phyloP scores from a whole-genome alignment of 768 basidiomycete genomes.

The Pisolithus marmoratus region DNA sequence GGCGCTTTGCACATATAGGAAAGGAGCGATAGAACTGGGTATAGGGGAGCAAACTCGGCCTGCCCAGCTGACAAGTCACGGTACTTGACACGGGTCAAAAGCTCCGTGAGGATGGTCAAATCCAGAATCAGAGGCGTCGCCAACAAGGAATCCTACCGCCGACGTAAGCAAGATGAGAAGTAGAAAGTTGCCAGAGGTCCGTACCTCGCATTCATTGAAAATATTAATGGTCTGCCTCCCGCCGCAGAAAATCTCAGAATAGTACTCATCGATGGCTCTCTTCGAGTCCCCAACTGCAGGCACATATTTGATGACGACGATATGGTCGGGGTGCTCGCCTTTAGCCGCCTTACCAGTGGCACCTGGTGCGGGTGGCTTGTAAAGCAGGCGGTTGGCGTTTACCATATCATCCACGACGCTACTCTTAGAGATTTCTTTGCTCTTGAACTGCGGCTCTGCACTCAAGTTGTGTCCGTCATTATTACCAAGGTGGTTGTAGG shows the following conservation, averaged over 20 bases:
- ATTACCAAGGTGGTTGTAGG: conserved; percentile 98
- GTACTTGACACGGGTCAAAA: conserved; percentile 90
- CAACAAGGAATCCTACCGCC: conserved; percentile 77
- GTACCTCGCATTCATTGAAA: conserved; percentile 95
- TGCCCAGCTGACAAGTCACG: conserved; percentile 44
- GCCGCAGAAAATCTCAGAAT: conserved; percentile 96
- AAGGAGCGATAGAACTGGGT: conserved; percentile 88
- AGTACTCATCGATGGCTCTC: conserved; percentile 99
- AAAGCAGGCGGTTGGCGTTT: conserved; percentile 79
- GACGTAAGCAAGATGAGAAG: conserved; percentile 5
- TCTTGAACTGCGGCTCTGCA: conserved; percentile 90
- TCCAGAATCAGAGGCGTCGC: conserved; percentile 96
- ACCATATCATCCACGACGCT: conserved; percentile 99
- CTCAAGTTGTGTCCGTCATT: conserved; percentile 94
- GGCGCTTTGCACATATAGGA: conserved; percentile 98
- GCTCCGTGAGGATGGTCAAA: conserved; percentile 86
- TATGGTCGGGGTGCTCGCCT: conserved; percentile 97
- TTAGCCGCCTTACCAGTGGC: conserved; percentile 57
- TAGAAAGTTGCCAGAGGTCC: conserved; percentile 11
- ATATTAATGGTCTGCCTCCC: conserved; percentile 92
- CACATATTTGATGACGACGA: conserved; percentile 96
- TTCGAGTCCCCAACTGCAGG: conserved; percentile 97
- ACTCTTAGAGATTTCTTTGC: conserved; percentile 98
- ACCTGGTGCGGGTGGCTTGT: conserved; percentile 68
- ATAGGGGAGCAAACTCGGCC: conserved; percentile 73